Evolutionary conservation across 202 grass and related monocot species (phyloP), one percentile per base, ranked within the genome.

Genomic region (Zoysia matrella): DNA sequence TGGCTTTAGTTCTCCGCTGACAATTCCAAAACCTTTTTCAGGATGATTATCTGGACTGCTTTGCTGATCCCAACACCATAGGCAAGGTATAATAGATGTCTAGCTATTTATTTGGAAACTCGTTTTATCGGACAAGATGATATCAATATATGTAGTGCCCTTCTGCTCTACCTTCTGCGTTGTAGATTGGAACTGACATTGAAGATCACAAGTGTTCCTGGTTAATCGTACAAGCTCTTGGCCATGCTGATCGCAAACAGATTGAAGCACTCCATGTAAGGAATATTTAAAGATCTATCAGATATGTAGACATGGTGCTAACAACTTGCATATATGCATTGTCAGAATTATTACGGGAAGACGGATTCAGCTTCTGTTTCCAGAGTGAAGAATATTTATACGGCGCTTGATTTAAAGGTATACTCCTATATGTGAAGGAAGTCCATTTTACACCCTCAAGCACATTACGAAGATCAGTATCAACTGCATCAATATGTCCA

Each of bases 171-270:
- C 22, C 13, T 47, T 48, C 7, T 60, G 10, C 14, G 18, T 46
- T 68, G 64, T 55, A 89, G 90, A 89, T 92, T 71, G 90, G 90
- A 74, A 89, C 87, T 41, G 87, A 89, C 71, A 92, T 89, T 69
- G 84, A 92, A 86, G 87, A 92, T 89, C 84, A 89, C 69, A 92
- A 89, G 69, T 92, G 87, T 77, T 84, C 90, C 43, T 92, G 90
- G 90, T 64, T 92, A 63, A 86, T 92, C 51, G 90, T 92, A 64
- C 80, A 89, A 65, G 90, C 90, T 73, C 74, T 92, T 53, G 47
- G 68, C 41, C 86, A 61, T 52, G 86, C 83, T 83, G 75, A 81
- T 60, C 53, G 4, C 15, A 75, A 77, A 55, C 80, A 92, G 46
- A 83, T 77, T 68, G 81, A 89, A 87, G 82, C 78, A 76, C 44